A percentile compares a stretch with the other conserved stretches of the same genome.
phyloP scores from a whole-genome alignment of 768 basidiomycete genomes.

The Lentinula raphanica region DNA sequence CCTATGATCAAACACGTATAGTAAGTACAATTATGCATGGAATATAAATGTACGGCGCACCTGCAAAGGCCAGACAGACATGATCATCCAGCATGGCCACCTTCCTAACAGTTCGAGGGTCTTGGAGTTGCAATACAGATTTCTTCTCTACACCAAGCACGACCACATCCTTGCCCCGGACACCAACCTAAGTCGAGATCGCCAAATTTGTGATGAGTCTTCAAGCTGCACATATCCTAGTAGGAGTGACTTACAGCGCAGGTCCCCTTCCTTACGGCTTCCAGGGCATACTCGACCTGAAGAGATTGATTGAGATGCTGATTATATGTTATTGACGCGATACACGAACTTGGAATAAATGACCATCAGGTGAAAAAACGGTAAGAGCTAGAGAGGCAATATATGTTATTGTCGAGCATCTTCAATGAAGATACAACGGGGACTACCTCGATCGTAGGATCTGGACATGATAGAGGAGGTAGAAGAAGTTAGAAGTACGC shows the following conservation, averaged over 20 bases:
- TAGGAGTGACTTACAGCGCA: constrained; percentile 66
- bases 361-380: constrained; percentile 97
- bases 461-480: constrained; percentile 62
- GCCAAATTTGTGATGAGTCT: background rate
- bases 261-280: constrained; percentile 95
- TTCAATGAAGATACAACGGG: background rate
- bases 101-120: constrained; percentile 95
- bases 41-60: constrained; percentile 40
- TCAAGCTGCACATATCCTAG: no score
- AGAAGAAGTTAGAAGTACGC: constrained; percentile 32
- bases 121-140: constrained; percentile 93
- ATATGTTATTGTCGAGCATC: background rate
- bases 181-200: constrained; percentile 66
- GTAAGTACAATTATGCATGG: background rate
- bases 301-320: constrained; percentile 12
- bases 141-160: constrained; percentile 99
- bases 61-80: constrained; percentile 94
- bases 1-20: constrained; percentile 43
- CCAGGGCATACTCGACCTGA: constrained; percentile 98
- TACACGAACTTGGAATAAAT: constrained; percentile 83
- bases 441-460: constrained; percentile 94
- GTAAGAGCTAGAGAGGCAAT: constrained; percentile 65
- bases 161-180: constrained; percentile 90
- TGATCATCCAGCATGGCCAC: constrained; percentile 99
- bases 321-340: constrained; percentile 20